A percentile compares a stretch with the other conserved stretches of the same genome.
Conservation (phyloP, 1,139 yeast species). For the Taphrina wiesneri region DNA sequence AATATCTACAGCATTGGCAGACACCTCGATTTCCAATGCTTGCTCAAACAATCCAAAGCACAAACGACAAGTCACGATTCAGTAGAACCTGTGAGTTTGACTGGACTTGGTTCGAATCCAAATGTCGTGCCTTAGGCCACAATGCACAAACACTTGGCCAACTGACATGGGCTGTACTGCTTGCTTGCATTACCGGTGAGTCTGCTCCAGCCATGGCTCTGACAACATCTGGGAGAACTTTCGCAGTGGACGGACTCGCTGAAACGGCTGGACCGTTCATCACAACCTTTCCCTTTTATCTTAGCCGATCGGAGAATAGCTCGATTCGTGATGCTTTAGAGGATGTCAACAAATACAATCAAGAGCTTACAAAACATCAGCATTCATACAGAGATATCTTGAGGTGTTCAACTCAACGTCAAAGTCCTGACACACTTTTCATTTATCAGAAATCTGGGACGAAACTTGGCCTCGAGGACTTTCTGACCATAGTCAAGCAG, state of each 20-base stretch:
- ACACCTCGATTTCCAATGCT: conserved; percentile 8
- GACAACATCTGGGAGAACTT: conserved; percentile 37
- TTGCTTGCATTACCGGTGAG: conserved; percentile 24
- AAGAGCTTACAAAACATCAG: neutral
- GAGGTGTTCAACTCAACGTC: conserved; percentile 1
- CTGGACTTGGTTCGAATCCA: neutral
- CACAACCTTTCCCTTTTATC: conserved; percentile 36
- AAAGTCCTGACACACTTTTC: conserved; percentile 19
- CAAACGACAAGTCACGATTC: neutral
- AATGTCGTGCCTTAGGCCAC: conserved; percentile 6
- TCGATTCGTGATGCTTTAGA: neutral
- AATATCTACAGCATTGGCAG: conserved; percentile 18
- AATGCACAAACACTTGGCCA: conserved; percentile 37
- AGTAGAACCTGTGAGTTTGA: neutral
- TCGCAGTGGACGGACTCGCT: conserved; percentile 32
- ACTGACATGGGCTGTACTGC: conserved; percentile 38
- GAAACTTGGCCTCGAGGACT: neutral
- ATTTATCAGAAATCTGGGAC: conserved; percentile 30
- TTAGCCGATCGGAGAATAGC: neutral
- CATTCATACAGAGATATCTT: conserved; percentile 27
- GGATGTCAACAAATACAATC: neutral
- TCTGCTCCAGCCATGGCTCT: conserved; percentile 35
- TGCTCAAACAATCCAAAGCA: neutral
- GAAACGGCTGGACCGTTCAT: conserved; percentile 38
- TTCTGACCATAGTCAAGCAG: neutral